Conservation (phyloP, 2,329 filamentous ascomycete species). For the Chaetothyriales sp. region DNA sequence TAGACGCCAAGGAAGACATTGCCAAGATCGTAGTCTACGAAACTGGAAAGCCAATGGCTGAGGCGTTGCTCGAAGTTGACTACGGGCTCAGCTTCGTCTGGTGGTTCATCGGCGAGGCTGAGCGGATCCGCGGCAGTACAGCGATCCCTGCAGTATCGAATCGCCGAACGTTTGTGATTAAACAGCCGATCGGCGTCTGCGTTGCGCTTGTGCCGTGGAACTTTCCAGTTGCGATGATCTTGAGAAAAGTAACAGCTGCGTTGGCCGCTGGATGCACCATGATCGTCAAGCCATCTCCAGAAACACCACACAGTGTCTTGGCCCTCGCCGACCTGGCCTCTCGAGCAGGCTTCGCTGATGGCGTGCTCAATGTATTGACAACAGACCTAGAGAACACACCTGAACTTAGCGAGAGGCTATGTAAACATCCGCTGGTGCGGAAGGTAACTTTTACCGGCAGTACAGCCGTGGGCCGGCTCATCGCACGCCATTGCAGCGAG, state of each 20-base stretch:
- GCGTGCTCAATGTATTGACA: constrained; percentile 47
- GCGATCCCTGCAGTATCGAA: constrained; percentile 46
- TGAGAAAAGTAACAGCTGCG: constrained; percentile 53
- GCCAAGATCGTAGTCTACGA: constrained; percentile 50
- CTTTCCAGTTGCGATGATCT: constrained; percentile 54
- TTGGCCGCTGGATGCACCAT: constrained; percentile 55
- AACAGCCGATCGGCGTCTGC: constrained; percentile 57
- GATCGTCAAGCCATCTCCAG: constrained; percentile 54
- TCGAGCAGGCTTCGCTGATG: constrained; percentile 42
- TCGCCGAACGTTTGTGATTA: constrained; percentile 54
- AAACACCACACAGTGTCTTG: constrained; percentile 48
- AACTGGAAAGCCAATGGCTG: constrained; percentile 45
- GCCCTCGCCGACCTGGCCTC: constrained; percentile 48
- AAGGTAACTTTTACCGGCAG: constrained; percentile 46
- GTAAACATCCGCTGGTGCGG: constrained; percentile 43
- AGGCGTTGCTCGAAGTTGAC: constrained; percentile 43
- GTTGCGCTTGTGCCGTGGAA: constrained; percentile 60
- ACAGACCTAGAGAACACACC: constrained; percentile 31
- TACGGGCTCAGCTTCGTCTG: constrained; percentile 41
- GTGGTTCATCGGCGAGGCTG: constrained; percentile 49
- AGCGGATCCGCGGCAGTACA: constrained; percentile 47
- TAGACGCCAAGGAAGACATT: constrained; percentile 46
- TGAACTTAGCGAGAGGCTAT: constrained; percentile 27
- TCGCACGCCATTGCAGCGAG: constrained; percentile 44
- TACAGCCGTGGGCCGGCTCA: constrained; percentile 47